Conservation (phyloP, 2,329 filamentous ascomycete genomes). For the Phialemonium atrogriseum region DNA sequence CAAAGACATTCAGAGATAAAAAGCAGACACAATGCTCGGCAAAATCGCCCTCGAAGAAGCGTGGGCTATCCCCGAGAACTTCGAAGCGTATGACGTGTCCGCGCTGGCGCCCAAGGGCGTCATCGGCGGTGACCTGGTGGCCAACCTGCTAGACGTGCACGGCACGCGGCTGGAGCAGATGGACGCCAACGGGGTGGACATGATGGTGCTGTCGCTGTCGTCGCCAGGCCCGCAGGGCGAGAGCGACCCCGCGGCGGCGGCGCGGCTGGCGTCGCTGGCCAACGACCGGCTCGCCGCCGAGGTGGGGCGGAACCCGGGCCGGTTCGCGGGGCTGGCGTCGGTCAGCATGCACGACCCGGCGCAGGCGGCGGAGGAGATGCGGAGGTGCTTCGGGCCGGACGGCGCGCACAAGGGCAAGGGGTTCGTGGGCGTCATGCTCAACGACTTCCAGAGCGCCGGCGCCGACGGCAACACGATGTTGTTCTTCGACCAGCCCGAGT, state of each 20-base stretch:
- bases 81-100: constrained; percentile 12
- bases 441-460: constrained; percentile 52
- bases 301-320: constrained; percentile 8
- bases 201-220: constrained; percentile 14
- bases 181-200: constrained; percentile 14
- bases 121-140: constrained; percentile 12
- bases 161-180: constrained; percentile 13
- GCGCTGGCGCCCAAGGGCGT: constrained; percentile 12
- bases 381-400: constrained; percentile 46
- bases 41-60: constrained; percentile 16
- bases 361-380: constrained; percentile 29
- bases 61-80: constrained; percentile 14
- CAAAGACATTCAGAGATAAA: too few species aligned
- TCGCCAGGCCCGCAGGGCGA: constrained; percentile 12
- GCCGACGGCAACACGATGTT: constrained; percentile 50
- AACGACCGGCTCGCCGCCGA: constrained; percentile 13
- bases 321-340: constrained; percentile 12
- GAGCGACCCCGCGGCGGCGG: constrained; percentile 10
- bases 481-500: constrained; percentile 55
- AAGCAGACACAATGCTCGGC: constrained; percentile 9
- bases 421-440: constrained; percentile 56
- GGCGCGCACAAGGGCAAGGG: constrained; percentile 40
- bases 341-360: constrained; percentile 14
- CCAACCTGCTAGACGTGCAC: constrained; percentile 14
- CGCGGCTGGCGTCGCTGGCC: constrained; percentile 9